Base-by-base conservation (phyloP, 345 rosid genomes). In the Syzygium jambos region DNA sequence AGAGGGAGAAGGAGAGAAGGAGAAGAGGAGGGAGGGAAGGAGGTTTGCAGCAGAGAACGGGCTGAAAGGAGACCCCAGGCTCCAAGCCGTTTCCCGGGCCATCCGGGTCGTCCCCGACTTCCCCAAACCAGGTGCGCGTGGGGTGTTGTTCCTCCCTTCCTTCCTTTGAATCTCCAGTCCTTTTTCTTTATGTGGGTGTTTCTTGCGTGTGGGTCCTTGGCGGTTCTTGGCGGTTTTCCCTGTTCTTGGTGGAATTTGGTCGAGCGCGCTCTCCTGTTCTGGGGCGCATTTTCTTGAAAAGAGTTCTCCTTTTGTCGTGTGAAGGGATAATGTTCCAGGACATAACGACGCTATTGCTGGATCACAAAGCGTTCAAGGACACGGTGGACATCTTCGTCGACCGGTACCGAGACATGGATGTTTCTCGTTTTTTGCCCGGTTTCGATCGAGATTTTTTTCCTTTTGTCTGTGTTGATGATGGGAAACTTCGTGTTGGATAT, bases 261-360 rank as follows among this genome's bases (percentile, higher is more conserved):
- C n/a, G n/a, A n/a, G n/a, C n/a, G n/a, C n/a, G n/a, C n/a, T n/a
- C n/a, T n/a, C n/a, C n/a, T n/a, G n/a, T n/a, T n/a, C n/a, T n/a
- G n/a, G n/a, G n/a, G 77, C 77, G 77, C 41, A 27, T 63, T 63
- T 63, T 63, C 77, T 68, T 68, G 46, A 85, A 55, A 25, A n/a
- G n/a, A 0, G 25, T 52, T 65, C 2, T 43, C 51, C 25, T 1
- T n/a, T n/a, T n/a, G n/a, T n/a, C n/a, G 53, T 43, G 46, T 88
- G 86, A 78, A 97, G 99, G 99, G 85, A 97, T 97, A 87, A 96
- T 96, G 98, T 97, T 97, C 92, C 99, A 97, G 83, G 99, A 97
- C 87, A 97, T 97, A 86, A 97, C 98, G 51, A 96, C 99, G 54
- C 88, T 97, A 92, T 84, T 97, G 92, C 87, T 96, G 87, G 95